These are phyloP conservation scores for Candida albicans DNA, from an alignment of 1,139 yeast genomes.

Conservation along the genomic window DNA sequence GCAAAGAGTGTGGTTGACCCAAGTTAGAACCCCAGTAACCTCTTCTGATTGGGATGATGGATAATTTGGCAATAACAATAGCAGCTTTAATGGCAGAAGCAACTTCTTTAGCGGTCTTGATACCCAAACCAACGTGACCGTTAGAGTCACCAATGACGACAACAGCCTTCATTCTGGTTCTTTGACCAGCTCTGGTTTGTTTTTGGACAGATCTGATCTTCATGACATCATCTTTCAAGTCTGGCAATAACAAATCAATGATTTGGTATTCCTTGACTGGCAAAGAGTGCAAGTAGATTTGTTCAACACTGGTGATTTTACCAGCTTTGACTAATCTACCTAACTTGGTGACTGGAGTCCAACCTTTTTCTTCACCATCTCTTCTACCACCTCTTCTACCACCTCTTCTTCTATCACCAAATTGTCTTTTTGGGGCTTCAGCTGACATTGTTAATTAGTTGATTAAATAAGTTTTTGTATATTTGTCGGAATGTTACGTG, in stretches of 20 bases:
- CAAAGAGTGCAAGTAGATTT: conserved; percentile 98
- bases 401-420: conserved; percentile 57
- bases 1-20: conserved; percentile 99
- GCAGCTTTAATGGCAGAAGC: conserved; percentile 99
- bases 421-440: conserved; percentile 62
- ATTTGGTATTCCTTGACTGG: conserved; percentile 99
- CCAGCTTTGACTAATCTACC: conserved; percentile 99
- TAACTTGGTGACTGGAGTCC: conserved; percentile 99
- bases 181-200: conserved; percentile 99
- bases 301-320: conserved; percentile 94
- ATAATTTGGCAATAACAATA: conserved; percentile 97
- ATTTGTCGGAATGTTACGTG: conserved; percentile 82
- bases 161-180: conserved; percentile 99
- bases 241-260: conserved; percentile 95
- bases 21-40: conserved; percentile 99
- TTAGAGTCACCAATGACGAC: conserved; percentile 99
- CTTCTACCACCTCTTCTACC: conserved; percentile 62
- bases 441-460: conserved; percentile 55
- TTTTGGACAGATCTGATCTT: conserved; percentile 99
- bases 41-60: conserved; percentile 99
- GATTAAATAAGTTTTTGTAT: conserved; percentile 2
- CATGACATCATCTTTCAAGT: conserved; percentile 98
- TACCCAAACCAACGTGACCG: conserved; percentile 99
- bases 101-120: conserved; percentile 99
- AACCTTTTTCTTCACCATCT: conserved; percentile 93